phyloP scores from a whole-genome alignment of 192 early-diverging fungal species.

The Powellomyces hirtus region DNA sequence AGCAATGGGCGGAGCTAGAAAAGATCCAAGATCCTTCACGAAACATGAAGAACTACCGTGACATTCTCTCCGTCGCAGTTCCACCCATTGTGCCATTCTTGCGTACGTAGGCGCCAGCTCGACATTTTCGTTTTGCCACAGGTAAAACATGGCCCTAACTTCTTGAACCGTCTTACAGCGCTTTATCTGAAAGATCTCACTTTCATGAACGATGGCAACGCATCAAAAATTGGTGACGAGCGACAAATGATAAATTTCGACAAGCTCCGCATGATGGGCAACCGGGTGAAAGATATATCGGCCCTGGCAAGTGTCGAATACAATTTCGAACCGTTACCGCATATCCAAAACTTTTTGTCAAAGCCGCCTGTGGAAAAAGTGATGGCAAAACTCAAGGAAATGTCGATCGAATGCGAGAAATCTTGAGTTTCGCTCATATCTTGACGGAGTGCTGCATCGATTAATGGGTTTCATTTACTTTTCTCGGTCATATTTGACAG shows the following conservation, averaged over 20 bases:
- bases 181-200: slow-evolving; percentile 62
- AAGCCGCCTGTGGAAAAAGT: slow-evolving; percentile 55
- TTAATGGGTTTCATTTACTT: too few relatives aligned
- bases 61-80: slow-evolving; percentile 32
- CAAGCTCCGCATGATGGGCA: slow-evolving; percentile 64
- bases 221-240: slow-evolving; percentile 39
- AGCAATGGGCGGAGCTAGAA: slow-evolving; percentile 48
- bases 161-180: slow-evolving; percentile 37
- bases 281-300: slow-evolving; percentile 53
- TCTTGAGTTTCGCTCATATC: too few relatives aligned
- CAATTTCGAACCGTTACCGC: slow-evolving; percentile 45
- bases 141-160: not conserved
- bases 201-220: slow-evolving; percentile 67
- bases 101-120: slow-evolving; percentile 37
- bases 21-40: slow-evolving; percentile 56
- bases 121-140: not conserved
- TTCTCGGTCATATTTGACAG: too few relatives aligned
- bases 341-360: slow-evolving; percentile 56
- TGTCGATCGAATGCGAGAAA: slow-evolving; percentile 49
- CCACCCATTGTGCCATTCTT: slow-evolving; percentile 64
- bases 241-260: slow-evolving; percentile 60
- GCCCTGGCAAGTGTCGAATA: slow-evolving; percentile 41
- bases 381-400: slow-evolving; percentile 52
- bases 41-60: slow-evolving; percentile 63
- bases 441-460: too few relatives aligned